Conservation (phyloP, 805 yeast genomes). For the Yamadazyma endophytica region DNA sequence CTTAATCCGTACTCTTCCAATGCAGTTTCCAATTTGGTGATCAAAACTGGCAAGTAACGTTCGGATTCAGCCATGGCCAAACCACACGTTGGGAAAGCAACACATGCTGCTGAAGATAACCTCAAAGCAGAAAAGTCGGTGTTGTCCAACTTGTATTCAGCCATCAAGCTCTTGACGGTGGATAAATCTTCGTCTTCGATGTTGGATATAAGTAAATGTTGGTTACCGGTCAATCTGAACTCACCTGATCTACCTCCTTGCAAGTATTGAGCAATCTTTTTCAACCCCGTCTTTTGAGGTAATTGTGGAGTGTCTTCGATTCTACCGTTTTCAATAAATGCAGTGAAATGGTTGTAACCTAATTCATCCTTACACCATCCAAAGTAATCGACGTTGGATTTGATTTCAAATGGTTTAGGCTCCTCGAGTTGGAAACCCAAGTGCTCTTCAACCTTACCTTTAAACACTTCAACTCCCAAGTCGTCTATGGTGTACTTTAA, state of each 20-base stretch:
- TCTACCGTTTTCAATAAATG: constrained; percentile 94
- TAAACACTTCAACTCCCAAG: constrained; percentile 83
- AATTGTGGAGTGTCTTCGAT: constrained; percentile 87
- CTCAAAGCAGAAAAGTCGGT: constrained; percentile 79
- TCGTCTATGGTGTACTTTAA: constrained; percentile 95
- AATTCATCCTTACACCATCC: constrained; percentile 91
- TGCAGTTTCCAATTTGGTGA: constrained; percentile 77
- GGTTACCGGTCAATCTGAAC: constrained; percentile 94
- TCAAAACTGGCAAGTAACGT: constrained; percentile 79
- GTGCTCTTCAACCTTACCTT: constrained; percentile 73
- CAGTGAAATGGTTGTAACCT: constrained; percentile 85
- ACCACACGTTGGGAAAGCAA: constrained; percentile 98
- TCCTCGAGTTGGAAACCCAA: constrained; percentile 74
- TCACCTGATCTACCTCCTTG: constrained; percentile 61
- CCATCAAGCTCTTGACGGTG: constrained; percentile 58
- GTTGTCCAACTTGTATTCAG: constrained; percentile 77
- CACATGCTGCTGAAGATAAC: constrained; percentile 92
- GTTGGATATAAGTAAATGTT: constrained; percentile 76
- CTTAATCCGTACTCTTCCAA: constrained; percentile 90
- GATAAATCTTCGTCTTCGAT: constrained; percentile 66
- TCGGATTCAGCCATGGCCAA: constrained; percentile 98
- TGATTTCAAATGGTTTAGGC: constrained; percentile 69
- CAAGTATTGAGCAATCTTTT: constrained; percentile 70
- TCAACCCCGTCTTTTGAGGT: constrained; percentile 86
- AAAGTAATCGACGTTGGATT: constrained; percentile 83